Percentiles rank a stretch among this genome's conserved stretches.
phyloP scores from a whole-genome alignment of 225 moss, liverwort and hornwort species.

The Marchantia paleacea region DNA sequence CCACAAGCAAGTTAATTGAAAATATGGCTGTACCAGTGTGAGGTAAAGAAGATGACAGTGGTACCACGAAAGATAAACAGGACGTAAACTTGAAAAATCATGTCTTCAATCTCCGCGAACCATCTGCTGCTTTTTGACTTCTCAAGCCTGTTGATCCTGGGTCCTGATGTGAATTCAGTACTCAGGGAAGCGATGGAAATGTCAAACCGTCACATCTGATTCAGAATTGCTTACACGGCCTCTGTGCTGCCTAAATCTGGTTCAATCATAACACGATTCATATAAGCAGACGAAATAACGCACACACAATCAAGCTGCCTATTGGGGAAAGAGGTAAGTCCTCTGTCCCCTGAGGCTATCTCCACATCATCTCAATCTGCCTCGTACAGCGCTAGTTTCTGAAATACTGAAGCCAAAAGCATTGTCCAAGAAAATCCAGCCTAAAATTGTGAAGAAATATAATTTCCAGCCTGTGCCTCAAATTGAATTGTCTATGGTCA shows the following conservation, averaged over 20 bases:
- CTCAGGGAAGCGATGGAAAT: not conserved
- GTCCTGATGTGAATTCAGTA: not conserved
- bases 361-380: too few species aligned
- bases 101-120: not conserved
- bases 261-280: not conserved
- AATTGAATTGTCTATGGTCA: too few species aligned
- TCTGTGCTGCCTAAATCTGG: not conserved
- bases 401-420: not conserved
- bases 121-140: not conserved
- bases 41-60: not conserved
- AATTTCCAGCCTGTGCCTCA: too few species aligned
- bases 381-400: constrained; percentile 1
- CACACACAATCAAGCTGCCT: not conserved
- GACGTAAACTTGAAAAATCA: not conserved
- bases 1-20: not conserved
- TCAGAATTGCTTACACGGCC: not conserved
- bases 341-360: not conserved
- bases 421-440: too few species aligned
- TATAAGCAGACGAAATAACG: not conserved
- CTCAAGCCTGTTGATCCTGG: not conserved
- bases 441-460: too few species aligned
- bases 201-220: not conserved
- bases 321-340: not conserved
- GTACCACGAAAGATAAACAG: not conserved
- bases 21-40: not conserved